Evolutionary conservation across 2,329 filamentous ascomycete species (phyloP), one percentile per base, ranked within the genome.

Genomic region (Daldinia eschscholtzii): DNA sequence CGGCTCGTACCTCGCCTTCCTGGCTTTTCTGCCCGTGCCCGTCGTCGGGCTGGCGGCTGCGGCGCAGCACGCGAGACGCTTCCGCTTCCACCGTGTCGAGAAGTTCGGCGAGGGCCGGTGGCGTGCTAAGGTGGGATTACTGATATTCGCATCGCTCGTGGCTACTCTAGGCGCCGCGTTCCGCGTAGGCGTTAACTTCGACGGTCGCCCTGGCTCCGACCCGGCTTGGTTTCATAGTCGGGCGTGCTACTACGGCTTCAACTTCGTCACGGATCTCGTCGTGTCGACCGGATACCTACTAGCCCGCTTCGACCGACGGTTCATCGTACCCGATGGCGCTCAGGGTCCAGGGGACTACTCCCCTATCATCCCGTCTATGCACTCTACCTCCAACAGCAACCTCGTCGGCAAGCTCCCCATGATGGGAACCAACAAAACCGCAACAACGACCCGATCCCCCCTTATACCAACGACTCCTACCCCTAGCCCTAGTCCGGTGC

Each of bases 241-340:
- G 77, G 87, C 89, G 1, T 88, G 87, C 74, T 97, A 93, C 82
- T 97, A 96, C 81, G 81, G 89, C 76, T 92, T 96, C 82, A 92
- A 93, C 81, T 97, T 92, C 76, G 83, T 82, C 15, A 83, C 94
- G 41, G 94, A 97, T 80, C 81, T 94, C 44, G 76, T 91, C 26
- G 88, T 93, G 41, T 85, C 95, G 4, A 86, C 85, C 60, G 81
- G 90, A 7, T 95, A 92, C 79, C 85, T 90, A 0, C 75, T 91
- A 15, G 79, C 86, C 20, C 86, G 93, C 35, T 89, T 96, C 68
- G 94, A 97, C 78, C 84, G 85, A 68, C 87, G 92, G 46, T 97
- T 95, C 81, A 86, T 91, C 76, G 82, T 96, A 26, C 92, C 92
- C 0, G 83, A 96, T 76, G 91, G 91, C 50, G 89, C 89, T 76